Percentiles rank a stretch among this genome's conserved stretches.
These are phyloP conservation scores for Starmerella bombi DNA, from an alignment of 805 yeast genomes.

Conservation along the genomic window DNA sequence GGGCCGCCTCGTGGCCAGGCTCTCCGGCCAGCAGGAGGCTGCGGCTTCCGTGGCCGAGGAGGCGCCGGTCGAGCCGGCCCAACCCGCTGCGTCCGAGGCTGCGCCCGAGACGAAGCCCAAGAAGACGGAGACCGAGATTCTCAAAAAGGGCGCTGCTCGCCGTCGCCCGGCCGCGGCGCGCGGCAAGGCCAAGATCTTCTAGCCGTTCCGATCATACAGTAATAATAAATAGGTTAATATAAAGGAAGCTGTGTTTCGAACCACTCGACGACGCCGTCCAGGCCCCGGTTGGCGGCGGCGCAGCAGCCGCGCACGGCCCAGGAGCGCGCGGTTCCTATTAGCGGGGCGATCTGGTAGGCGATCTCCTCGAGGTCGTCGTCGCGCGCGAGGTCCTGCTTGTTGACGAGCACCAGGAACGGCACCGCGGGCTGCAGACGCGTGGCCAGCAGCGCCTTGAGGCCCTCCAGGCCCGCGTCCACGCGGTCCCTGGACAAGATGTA, in stretches of 20 bases:
- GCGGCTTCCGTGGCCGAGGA: not conserved
- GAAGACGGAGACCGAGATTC: slow-evolving; percentile 6
- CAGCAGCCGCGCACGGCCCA: slow-evolving; percentile 15
- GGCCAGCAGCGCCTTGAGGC: not conserved
- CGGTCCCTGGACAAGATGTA: slow-evolving; percentile 6
- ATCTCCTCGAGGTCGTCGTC: slow-evolving; percentile 26
- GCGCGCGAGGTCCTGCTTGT: slow-evolving; percentile 10
- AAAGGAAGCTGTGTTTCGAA: slow-evolving; percentile 11
- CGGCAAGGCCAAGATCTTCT: slow-evolving; percentile 20
- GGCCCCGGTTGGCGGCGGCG: slow-evolving; percentile 2
- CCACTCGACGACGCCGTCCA: slow-evolving; percentile 7
- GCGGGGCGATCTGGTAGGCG: slow-evolving; percentile 25
- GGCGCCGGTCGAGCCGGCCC: slow-evolving; percentile 1
- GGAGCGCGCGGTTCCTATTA: slow-evolving; percentile 10
- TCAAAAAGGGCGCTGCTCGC: slow-evolving; percentile 19
- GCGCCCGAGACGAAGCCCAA: slow-evolving; percentile 14
- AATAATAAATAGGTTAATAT: not conserved
- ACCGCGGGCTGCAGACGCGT: not conserved
- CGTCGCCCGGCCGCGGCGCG: slow-evolving; percentile 19
- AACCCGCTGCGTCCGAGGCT: slow-evolving; percentile 15
- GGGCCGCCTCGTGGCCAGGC: slow-evolving; percentile 13
- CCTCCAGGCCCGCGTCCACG: not conserved
- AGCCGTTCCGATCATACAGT: not conserved
- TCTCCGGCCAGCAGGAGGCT: slow-evolving; percentile 2
- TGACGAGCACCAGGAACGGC: slow-evolving; percentile 14